Percentiles rank a stretch among this genome's conserved stretches.
These are phyloP conservation scores for Colletotrichum sp. DNA, from an alignment of 2,329 filamentous ascomycete genomes.

Conservation along the genomic window DNA sequence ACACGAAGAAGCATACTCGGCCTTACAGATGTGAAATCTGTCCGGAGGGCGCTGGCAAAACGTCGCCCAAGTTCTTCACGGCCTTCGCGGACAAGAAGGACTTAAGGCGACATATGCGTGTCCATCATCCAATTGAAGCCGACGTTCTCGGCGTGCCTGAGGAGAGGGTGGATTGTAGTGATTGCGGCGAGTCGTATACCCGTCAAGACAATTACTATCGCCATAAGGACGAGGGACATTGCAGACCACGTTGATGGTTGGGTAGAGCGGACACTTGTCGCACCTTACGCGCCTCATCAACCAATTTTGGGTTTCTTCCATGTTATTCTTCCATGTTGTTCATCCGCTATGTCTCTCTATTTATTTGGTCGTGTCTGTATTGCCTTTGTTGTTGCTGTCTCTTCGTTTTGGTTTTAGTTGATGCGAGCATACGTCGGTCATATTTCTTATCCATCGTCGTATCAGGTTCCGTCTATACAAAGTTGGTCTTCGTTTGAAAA, in stretches of 20 bases:
- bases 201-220: not conserved
- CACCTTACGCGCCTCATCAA: fast-evolving
- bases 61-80: not conserved
- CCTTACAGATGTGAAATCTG: not conserved
- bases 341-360: too few species aligned
- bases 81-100: not conserved
- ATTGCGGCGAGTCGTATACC: not conserved
- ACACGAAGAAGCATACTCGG: not conserved
- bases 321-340: not conserved
- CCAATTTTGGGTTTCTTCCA: not conserved
- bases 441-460: too few species aligned
- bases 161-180: not conserved
- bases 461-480: too few species aligned
- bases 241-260: not conserved
- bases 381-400: too few species aligned
- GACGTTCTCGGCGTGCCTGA: not conserved
- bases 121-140: not conserved
- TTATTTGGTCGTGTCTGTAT: too few species aligned
- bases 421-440: too few species aligned
- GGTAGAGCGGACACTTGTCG: not conserved
- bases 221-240: not conserved
- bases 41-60: not conserved
- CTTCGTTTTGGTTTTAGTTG: too few species aligned
- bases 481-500: too few species aligned
- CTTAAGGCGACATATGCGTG: not conserved